phyloP scores from a whole-genome alignment of 2,329 filamentous ascomycete species.

The Colletotrichum liriopes region DNA sequence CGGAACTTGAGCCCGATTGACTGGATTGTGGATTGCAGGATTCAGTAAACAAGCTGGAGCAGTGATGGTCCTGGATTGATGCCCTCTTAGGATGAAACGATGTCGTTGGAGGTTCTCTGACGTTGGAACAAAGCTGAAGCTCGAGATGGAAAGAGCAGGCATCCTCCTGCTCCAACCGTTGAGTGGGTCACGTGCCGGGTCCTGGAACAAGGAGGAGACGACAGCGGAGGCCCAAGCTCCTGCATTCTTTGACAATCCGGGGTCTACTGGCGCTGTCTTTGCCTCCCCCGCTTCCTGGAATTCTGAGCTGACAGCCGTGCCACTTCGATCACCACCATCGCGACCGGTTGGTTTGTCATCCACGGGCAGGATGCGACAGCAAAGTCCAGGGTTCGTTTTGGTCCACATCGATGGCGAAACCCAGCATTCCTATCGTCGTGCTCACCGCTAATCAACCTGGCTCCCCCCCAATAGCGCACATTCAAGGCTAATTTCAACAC shows the following conservation, averaged over 20 bases:
- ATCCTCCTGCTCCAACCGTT: constrained; percentile 29
- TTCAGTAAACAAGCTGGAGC: background rate
- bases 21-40: too few relatives aligned
- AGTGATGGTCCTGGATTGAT: background rate
- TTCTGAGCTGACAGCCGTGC: background rate
- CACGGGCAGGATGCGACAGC: background rate
- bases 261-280: background rate
- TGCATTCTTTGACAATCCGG: constrained; percentile 10
- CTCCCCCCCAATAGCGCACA: background rate
- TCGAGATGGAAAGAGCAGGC: constrained; percentile 16
- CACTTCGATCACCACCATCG: constrained; percentile 2
- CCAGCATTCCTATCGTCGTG: background rate
- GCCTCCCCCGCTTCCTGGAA: constrained; percentile 4
- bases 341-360: background rate
- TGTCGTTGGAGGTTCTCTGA: constrained; percentile 6
- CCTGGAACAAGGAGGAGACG: background rate
- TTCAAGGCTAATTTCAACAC: background rate
- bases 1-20: background rate
- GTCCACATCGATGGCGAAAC: background rate
- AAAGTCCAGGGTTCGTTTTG: background rate
- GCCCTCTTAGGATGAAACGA: background rate
- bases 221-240: constrained; percentile 22
- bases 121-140: constrained; percentile 38
- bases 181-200: constrained; percentile 35
- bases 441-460: background rate